These are phyloP conservation scores for Fusarium continuum DNA, from an alignment of 2,329 filamentous ascomycete genomes.

Conservation along the genomic window DNA sequence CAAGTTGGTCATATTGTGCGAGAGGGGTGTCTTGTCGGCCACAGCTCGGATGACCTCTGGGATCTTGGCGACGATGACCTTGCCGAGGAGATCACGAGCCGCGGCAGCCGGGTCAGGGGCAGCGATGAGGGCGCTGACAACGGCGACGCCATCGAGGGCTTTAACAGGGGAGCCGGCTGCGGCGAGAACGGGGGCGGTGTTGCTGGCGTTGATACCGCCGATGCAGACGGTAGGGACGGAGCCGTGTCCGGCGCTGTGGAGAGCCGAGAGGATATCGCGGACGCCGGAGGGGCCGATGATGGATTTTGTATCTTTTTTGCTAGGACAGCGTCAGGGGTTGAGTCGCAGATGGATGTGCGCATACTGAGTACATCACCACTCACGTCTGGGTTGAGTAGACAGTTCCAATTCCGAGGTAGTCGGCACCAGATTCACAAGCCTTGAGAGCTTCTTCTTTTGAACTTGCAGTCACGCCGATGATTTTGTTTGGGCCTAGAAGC, in stretches of 20 bases:
- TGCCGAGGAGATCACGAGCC: slow-evolving; percentile 63
- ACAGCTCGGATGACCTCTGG: slow-evolving; percentile 67
- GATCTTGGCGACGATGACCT: slow-evolving; percentile 59
- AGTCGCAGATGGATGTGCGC: background rate
- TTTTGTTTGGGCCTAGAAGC: slow-evolving; percentile 77
- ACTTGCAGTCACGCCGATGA: slow-evolving; percentile 90
- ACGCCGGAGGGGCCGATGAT: slow-evolving; percentile 67
- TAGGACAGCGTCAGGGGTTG: slow-evolving; percentile 45
- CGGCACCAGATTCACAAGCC: slow-evolving; percentile 79
- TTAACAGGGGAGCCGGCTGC: slow-evolving; percentile 68
- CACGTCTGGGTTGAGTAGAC: slow-evolving; percentile 86
- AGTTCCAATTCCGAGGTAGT: slow-evolving; percentile 92
- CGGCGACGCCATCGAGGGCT: slow-evolving; percentile 79
- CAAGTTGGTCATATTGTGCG: slow-evolving; percentile 97
- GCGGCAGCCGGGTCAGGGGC: slow-evolving; percentile 72
- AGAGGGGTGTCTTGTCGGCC: slow-evolving; percentile 72
- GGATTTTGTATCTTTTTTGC: slow-evolving; percentile 84
- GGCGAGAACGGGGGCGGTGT: slow-evolving; percentile 77
- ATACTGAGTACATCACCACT: too few species aligned
- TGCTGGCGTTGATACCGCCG: slow-evolving; percentile 83
- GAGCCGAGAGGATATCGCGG: slow-evolving; percentile 61
- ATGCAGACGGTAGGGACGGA: slow-evolving; percentile 79
- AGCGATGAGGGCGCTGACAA: slow-evolving; percentile 89
- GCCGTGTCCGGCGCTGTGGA: slow-evolving; percentile 59
- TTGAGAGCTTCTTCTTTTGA: slow-evolving; percentile 75